phyloP scores from a whole-genome alignment of 2,329 filamentous ascomycete genomes.

The Hymenoscyphus infarciens region DNA sequence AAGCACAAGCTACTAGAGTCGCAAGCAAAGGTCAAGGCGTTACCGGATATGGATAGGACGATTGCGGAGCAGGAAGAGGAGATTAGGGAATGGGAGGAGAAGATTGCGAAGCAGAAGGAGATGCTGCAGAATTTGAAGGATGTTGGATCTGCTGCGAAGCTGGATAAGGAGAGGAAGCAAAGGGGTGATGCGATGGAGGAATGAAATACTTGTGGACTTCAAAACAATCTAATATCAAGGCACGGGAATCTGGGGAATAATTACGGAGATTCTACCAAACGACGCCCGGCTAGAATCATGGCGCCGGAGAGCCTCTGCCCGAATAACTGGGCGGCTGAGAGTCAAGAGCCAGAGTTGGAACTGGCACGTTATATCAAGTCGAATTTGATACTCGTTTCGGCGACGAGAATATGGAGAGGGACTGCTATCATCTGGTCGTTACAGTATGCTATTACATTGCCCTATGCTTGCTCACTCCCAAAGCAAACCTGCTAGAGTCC shows the following conservation, averaged over 20 bases:
- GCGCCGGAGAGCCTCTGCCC: too few species aligned
- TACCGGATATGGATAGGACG: conserved; percentile 68
- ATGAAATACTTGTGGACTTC: conserved; percentile 18
- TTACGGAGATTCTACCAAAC: not conserved
- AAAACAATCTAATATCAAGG: not conserved
- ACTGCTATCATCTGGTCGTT: not conserved
- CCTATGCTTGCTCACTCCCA: not conserved
- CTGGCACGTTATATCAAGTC: not conserved
- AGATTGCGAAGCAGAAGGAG: conserved; percentile 59
- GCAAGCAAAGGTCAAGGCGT: conserved; percentile 56
- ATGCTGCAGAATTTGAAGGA: conserved; percentile 54
- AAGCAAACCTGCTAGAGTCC: not conserved
- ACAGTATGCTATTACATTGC: not conserved
- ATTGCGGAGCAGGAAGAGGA: conserved; percentile 68
- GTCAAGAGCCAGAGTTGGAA: not conserved
- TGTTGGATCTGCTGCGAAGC: conserved; percentile 43
- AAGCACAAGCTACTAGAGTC: conserved; percentile 83
- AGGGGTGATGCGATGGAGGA: conserved; percentile 43
- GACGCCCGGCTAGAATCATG: not conserved
- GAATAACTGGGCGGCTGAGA: not conserved
- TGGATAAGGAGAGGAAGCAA: conserved; percentile 34
- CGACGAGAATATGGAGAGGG: not conserved
- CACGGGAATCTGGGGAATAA: not conserved
- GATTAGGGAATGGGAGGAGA: conserved; percentile 61
- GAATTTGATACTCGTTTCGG: not conserved